Percentiles rank a stretch among this genome's conserved stretches.
Evolutionary conservation across 495 filamentous ascomycete genomes (phyloP).

Genomic region (Glarea lozoyensis): DNA sequence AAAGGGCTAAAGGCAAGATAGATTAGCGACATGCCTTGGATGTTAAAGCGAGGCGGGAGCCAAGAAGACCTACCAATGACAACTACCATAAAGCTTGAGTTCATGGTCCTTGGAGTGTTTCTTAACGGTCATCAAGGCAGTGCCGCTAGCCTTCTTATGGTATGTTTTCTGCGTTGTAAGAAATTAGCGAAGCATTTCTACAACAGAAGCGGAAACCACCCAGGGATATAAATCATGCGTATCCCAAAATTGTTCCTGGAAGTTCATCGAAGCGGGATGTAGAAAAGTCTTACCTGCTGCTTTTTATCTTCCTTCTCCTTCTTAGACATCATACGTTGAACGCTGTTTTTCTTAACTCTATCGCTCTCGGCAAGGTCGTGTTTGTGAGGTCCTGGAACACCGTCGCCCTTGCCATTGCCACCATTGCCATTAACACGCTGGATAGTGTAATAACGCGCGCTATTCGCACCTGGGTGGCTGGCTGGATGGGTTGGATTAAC

Average conservation of each 20-base stretch:
- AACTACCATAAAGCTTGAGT: slow-evolving; percentile 79
- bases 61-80: slow-evolving; percentile 73
- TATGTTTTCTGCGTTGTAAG: slow-evolving; percentile 67
- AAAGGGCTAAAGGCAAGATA: slow-evolving; percentile 35
- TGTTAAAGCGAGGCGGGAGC: too few species aligned
- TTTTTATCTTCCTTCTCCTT: slow-evolving; percentile 62
- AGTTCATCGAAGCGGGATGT: too few species aligned
- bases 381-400: slow-evolving; percentile 57
- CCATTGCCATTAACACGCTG: slow-evolving; percentile 73
- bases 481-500: slow-evolving; percentile 19
- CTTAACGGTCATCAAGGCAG: slow-evolving; percentile 63
- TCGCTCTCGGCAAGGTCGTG: slow-evolving; percentile 75
- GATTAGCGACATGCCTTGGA: too few species aligned
- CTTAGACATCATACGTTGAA: slow-evolving; percentile 57
- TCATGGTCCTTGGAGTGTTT: slow-evolving; percentile 61
- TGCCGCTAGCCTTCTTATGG: slow-evolving; percentile 75
- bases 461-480: slow-evolving; percentile 34
- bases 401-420: slow-evolving; percentile 62
- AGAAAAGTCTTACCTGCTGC: slow-evolving; percentile 49
- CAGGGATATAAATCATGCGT: too few species aligned
- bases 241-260: too few species aligned
- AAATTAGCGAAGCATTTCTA: too few species aligned
- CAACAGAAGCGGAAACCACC: too few species aligned
- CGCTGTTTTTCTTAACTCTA: slow-evolving; percentile 77
- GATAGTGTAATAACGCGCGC: slow-evolving; percentile 59